These are phyloP conservation scores for Phytophthora tubulina DNA, from an alignment of 352 stramenopile species.

Conservation along the genomic window DNA sequence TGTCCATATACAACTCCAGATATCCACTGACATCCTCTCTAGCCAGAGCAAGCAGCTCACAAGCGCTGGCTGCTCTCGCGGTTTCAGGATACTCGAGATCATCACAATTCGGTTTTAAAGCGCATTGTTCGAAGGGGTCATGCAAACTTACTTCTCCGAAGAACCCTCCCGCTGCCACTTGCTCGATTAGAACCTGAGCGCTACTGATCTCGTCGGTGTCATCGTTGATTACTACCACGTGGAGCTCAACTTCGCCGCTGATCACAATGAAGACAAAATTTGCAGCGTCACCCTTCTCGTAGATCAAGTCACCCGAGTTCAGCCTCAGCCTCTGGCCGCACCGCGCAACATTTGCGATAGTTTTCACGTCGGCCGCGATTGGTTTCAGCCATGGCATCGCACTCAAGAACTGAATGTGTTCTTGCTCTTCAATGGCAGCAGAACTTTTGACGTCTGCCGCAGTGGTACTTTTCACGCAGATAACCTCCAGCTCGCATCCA, in stretches of 20 bases:
- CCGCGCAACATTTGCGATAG: constrained; percentile 59
- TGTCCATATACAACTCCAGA: constrained; percentile 73
- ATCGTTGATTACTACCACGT: not conserved
- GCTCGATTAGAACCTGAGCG: constrained; percentile 31
- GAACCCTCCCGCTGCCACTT: constrained; percentile 56
- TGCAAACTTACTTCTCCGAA: constrained; percentile 70
- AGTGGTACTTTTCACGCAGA: constrained; percentile 55
- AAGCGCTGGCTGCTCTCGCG: constrained; percentile 45
- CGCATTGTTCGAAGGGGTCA: constrained; percentile 12
- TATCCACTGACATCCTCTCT: constrained; percentile 68
- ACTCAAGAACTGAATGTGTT: constrained; percentile 55
- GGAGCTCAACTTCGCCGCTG: constrained; percentile 56
- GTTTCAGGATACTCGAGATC: constrained; percentile 61
- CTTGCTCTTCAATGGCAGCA: constrained; percentile 45
- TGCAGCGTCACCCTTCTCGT: constrained; percentile 67
- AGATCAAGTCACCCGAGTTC: constrained; percentile 55
- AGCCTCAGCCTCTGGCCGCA: constrained; percentile 58
- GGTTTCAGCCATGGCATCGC: constrained; percentile 72
- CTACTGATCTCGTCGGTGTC: not conserved
- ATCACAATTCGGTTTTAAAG: constrained; percentile 10
- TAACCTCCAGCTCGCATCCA: constrained; percentile 69
- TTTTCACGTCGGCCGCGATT: constrained; percentile 55
- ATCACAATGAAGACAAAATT: constrained; percentile 78
- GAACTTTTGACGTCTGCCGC: not conserved
- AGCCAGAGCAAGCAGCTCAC: constrained; percentile 60